Evolutionary conservation across 2,329 filamentous ascomycete genomes (phyloP), one percentile per base, ranked within the genome.

Genomic region (Alternaria metachromatica): DNA sequence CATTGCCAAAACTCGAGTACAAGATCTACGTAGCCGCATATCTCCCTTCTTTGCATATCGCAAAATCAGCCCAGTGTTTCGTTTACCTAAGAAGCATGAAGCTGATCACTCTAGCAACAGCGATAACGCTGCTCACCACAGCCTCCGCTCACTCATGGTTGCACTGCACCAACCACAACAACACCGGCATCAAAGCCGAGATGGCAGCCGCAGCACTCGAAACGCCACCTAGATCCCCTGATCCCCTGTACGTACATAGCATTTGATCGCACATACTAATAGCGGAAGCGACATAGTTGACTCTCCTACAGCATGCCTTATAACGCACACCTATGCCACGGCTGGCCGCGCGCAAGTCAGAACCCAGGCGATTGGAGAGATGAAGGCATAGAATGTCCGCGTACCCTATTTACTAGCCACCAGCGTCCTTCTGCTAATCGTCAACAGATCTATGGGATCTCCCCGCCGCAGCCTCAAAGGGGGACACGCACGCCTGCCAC

Each of bases 101-200:
- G 8, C 23, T 15, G 8, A 15, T 20, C n/a, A 46, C 3, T 3
- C 20, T 23, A 13, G 20, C 21, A 3, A 13, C 45, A 9, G 2
- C 53, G 3, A 50, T 61, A 18, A 20, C 49, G 45, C 49, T 66
- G 51, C 12, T 64, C 7, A 41, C 63, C 20, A 21, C 45, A 18
- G 59, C 60, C 30, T 60, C 66, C 11, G 69, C 70, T 1, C 73
- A 76, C 50, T 76, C 72, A n/a, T 76, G 73, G 73, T 41, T 75
- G 0, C 66, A 66, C 11, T 76, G 73, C 48, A 69, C 69, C 25
- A 64, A 69, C 11, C 67, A 74, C 55, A 67, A 76, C 60, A 76
- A 75, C 65, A 60, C 60, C 10, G 28, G 43, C 8, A 49, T 57
- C 20, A 45, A 25, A 45, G 55, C 44, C 8, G 44, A 57, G 6